Conservation (phyloP, 2,329 filamentous ascomycete species). For the Ceratocystis destructans region DNA sequence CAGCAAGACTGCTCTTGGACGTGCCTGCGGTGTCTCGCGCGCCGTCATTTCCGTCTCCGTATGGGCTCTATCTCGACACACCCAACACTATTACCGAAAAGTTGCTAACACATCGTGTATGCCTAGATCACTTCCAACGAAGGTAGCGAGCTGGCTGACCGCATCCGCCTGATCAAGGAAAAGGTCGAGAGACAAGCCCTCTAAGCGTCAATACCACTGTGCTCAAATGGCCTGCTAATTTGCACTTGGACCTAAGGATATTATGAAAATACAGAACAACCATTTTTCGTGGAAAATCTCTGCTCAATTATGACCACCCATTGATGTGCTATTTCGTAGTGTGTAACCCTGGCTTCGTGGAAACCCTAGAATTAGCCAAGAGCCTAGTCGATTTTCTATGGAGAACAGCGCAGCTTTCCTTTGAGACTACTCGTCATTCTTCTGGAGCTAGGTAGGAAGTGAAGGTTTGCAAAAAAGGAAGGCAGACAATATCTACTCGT, state of each 20-base stretch:
- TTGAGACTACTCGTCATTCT: too few relatives aligned
- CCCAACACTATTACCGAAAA: background rate
- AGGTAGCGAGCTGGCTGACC: constrained; percentile 69
- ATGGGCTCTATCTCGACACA: background rate
- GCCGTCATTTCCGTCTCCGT: constrained; percentile 66
- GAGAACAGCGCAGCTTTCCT: too few relatives aligned
- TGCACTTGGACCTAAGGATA: background rate
- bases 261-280: constrained; percentile 13
- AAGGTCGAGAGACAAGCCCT: constrained; percentile 95
- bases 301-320: background rate
- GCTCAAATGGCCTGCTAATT: background rate
- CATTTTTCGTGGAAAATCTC: constrained; percentile 10
- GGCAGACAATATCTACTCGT: background rate
- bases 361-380: too few relatives aligned
- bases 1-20: constrained; percentile 70
- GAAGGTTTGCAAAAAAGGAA: background rate
- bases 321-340: too few relatives aligned
- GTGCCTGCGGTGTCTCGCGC: constrained; percentile 78
- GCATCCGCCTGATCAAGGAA: constrained; percentile 81
- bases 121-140: constrained; percentile 73
- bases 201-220: constrained; percentile 34
- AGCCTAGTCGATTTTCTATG: too few relatives aligned
- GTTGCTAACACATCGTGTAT: background rate
- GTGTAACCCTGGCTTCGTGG: background rate
- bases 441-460: background rate